Evolutionary conservation across 2,329 filamentous ascomycete species (phyloP), one percentile per base, ranked within the genome.

Genomic region (Calonectria henricotiae): DNA sequence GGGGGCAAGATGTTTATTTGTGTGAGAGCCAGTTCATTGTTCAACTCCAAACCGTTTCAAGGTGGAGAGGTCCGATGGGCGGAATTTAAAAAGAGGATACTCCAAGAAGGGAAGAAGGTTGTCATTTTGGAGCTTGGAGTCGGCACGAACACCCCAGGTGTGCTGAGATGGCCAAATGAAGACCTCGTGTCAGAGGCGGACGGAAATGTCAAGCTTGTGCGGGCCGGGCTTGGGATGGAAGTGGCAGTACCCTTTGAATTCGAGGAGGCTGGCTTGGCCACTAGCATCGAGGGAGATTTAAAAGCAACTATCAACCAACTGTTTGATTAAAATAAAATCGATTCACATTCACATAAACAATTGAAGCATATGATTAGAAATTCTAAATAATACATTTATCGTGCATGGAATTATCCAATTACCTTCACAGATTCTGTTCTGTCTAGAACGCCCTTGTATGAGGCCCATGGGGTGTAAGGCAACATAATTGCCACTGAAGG

Each of bases 91-190:
- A 51, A 60, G 0, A 9, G 73, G 2, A 25, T 74, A 0, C 6
- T 65, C 0, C n/a, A 43, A 2, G 73, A 73, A 5, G 73, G 64
- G 5, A 77, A 75, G 23, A 72, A 61, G 0, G 0, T 77, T 8
- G 74, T 77, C 1, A 67, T 77, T 25, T 1, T 77, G 3, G 76
- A 77, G 1, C 70, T 77, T 0, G 76, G 76, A 0, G 76, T 76
- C 0, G 76, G 76, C 0, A 74, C 74, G 71, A 77, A 75, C n/a
- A 77, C 76, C 0, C 74, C 76, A 0, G 75, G 76, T 0, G 76
- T 77, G 2, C 49, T 76, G 0, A 30, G 76, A 2, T 78, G 76
- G 76, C 76, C 75, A 0, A 75, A 77, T 8, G 76, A 76, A 25
- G 68, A 77, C 58, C n/a, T 77, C 2, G 71, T 73, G 0, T 65